These are phyloP conservation scores for Sphagnum contortum DNA, from an alignment of 225 moss, liverwort and hornwort genomes.

Conservation along the genomic window DNA sequence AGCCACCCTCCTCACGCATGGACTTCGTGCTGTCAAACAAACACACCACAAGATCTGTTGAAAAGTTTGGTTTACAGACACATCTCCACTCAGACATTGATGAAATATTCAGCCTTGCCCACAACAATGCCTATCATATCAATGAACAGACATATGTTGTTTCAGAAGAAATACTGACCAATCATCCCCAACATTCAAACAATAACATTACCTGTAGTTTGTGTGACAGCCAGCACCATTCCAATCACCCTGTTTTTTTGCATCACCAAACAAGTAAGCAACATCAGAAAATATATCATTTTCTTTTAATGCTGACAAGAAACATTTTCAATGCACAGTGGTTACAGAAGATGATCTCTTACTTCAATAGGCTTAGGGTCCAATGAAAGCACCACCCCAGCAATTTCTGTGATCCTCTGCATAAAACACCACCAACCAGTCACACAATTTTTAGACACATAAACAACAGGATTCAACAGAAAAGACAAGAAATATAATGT, in stretches of 20 bases:
- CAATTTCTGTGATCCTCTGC: constrained; percentile 44
- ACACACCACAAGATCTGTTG: no score
- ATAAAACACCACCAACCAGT: constrained; percentile 3
- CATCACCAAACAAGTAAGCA: not conserved
- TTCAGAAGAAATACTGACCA: no score
- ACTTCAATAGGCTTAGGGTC: constrained; percentile 57
- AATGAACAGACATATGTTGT: no score
- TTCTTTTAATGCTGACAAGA: no score
- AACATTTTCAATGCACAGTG: no score
- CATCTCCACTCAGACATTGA: no score
- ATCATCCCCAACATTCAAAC: not conserved
- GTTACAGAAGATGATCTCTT: not conserved
- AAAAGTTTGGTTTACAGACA: no score
- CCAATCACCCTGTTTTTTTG: constrained; percentile 37
- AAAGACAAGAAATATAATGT: no score
- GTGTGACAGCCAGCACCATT: constrained; percentile 56
- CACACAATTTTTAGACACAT: not conserved
- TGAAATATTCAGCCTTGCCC: no score
- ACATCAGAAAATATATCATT: no score
- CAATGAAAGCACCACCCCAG: constrained; percentile 39
- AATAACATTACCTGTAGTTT: constrained; percentile 30
- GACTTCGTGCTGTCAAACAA: not conserved
- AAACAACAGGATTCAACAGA: no score
- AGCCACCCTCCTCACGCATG: constrained; percentile 16
- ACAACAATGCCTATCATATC: not conserved